Conservation (phyloP, 331 rosid species). For the Rhamnella rubrinervis region DNA sequence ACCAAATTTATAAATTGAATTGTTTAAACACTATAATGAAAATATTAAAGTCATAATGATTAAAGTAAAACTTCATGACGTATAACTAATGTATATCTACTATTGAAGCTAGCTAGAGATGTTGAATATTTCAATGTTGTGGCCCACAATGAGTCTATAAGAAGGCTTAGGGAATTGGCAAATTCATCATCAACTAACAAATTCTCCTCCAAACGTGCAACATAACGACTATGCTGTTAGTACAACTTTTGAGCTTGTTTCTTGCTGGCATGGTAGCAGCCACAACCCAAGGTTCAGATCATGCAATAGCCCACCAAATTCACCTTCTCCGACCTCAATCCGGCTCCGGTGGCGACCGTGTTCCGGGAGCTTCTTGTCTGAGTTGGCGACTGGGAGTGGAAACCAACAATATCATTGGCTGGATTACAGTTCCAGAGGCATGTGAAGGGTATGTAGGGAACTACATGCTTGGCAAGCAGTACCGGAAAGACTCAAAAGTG, state of each 20-base stretch:
- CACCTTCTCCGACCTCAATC: slow-evolving; percentile 35
- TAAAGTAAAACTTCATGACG: too few relatives aligned
- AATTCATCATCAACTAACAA: too few relatives aligned
- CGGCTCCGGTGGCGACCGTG: slow-evolving; percentile 9
- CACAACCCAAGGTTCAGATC: not conserved
- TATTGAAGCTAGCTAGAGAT: too few relatives aligned
- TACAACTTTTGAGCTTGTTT: not conserved
- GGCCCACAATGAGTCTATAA: too few relatives aligned
- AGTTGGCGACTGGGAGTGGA: slow-evolving; percentile 59
- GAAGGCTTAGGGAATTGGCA: too few relatives aligned
- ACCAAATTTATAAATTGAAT: too few relatives aligned
- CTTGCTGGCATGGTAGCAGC: not conserved
- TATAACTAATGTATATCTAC: too few relatives aligned
- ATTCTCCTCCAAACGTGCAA: too few relatives aligned
- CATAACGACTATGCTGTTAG: too few relatives aligned
- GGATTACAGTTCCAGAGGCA: slow-evolving; percentile 29
- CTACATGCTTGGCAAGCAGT: slow-evolving; percentile 42
- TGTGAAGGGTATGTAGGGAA: slow-evolving; percentile 35
- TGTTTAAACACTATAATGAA: too few relatives aligned
- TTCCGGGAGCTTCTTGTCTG: slow-evolving; percentile 23
- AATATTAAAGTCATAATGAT: too few relatives aligned
- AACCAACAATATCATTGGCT: slow-evolving; percentile 34
- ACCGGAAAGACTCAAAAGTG: slow-evolving; percentile 38
- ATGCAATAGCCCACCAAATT: not conserved
- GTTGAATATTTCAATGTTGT: too few relatives aligned